Evolutionary conservation across 306 rosid species (phyloP).

Genomic region (Fragaria nilgerrensis): DNA sequence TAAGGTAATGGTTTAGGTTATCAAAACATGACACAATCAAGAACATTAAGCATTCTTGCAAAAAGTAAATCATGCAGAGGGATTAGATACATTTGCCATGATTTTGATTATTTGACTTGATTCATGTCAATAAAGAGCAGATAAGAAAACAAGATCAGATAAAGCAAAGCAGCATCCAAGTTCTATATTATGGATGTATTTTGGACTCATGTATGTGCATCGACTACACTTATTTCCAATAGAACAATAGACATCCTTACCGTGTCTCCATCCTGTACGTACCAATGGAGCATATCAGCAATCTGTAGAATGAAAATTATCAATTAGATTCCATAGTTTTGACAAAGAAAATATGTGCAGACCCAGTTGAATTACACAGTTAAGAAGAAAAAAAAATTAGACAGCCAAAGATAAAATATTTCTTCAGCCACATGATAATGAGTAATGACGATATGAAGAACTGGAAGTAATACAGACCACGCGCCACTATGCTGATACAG

Average conservation of each 20-base stretch:
- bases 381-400: not conserved
- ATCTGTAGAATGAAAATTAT: slow-evolving; percentile 56
- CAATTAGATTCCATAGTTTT: slow-evolving; percentile 19
- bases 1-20: not conserved
- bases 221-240: not conserved
- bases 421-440: too few species aligned
- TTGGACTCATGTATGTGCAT: not conserved
- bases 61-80: not conserved
- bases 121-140: not conserved
- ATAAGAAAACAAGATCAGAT: not conserved
- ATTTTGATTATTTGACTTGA: not conserved
- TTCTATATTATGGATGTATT: not conserved
- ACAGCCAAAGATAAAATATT: not conserved
- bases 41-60: not conserved
- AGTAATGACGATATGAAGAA: not conserved
- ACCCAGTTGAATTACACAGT: not conserved
- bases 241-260: slow-evolving; percentile 38
- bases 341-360: not conserved
- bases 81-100: not conserved
- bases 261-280: slow-evolving; percentile 64
- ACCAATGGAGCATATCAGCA: slow-evolving; percentile 73
- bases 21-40: not conserved
- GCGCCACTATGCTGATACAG: not conserved
- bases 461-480: not conserved
- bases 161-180: slow-evolving; percentile 9